A percentile compares a stretch with the other conserved stretches of the same genome.
phyloP scores from a whole-genome alignment of 2,329 filamentous ascomycete genomes.

The Gnomoniopsis sp. region DNA sequence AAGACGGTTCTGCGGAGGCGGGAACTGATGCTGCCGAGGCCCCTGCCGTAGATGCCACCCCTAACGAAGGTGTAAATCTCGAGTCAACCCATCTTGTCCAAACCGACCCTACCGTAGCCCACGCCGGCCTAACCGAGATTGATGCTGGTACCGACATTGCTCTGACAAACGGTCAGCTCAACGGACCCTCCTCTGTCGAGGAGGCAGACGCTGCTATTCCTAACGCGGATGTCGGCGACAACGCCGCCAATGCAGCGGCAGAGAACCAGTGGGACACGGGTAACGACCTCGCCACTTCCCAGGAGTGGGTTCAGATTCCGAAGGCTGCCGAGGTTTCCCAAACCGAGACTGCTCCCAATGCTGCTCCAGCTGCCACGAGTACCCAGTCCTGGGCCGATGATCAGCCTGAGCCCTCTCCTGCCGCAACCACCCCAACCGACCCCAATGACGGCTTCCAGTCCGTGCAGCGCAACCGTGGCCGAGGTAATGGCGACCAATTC shows the following conservation, averaged over 20 bases:
- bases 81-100: slow-evolving; percentile 30
- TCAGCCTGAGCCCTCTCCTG: slow-evolving; percentile 52
- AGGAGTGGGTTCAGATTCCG: slow-evolving; percentile 70
- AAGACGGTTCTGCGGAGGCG: slow-evolving; percentile 21
- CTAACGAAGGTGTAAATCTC: slow-evolving; percentile 29
- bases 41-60: slow-evolving; percentile 29
- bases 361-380: slow-evolving; percentile 55
- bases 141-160: slow-evolving; percentile 42
- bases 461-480: slow-evolving; percentile 60
- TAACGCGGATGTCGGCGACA: slow-evolving; percentile 50
- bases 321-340: slow-evolving; percentile 70
- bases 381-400: slow-evolving; percentile 81
- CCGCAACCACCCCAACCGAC: slow-evolving; percentile 33
- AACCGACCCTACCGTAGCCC: slow-evolving; percentile 64
- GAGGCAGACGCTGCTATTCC: slow-evolving; percentile 34
- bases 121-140: slow-evolving; percentile 67
- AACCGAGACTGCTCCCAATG: slow-evolving; percentile 63
- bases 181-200: slow-evolving; percentile 34
- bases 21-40: slow-evolving; percentile 31
- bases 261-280: slow-evolving; percentile 63
- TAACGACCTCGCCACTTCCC: slow-evolving; percentile 44
- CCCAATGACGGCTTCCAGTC: slow-evolving; percentile 68
- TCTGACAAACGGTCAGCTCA: slow-evolving; percentile 39
- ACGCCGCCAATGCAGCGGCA: slow-evolving; percentile 57
- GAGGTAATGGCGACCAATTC: slow-evolving; percentile 50